Conservation (phyloP, 2,329 filamentous ascomycete genomes). For the Pseudocercospora fuligena region DNA sequence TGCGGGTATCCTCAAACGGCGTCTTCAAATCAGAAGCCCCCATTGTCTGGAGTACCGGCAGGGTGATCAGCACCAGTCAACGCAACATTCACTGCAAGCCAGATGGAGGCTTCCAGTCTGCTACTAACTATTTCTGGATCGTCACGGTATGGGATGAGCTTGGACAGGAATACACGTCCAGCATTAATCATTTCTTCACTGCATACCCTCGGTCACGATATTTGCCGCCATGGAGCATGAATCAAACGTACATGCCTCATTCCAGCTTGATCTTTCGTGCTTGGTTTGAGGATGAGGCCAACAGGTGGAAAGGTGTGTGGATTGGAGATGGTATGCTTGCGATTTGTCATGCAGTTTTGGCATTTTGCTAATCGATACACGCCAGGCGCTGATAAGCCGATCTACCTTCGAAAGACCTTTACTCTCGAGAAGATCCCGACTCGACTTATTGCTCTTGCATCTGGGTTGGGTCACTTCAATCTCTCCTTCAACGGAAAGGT, state of each 20-base stretch:
- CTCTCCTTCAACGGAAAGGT: conserved; percentile 44
- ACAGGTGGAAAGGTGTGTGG: conserved; percentile 50
- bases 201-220: conserved; percentile 42
- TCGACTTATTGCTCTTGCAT: conserved; percentile 45
- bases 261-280: conserved; percentile 49
- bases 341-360: background rate
- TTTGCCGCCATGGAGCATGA: conserved; percentile 50
- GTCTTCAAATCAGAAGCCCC: background rate
- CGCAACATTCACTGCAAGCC: conserved; percentile 40
- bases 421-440: conserved; percentile 38
- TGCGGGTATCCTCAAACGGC: conserved; percentile 26
- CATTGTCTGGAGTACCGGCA: background rate
- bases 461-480: conserved; percentile 49
- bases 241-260: conserved; percentile 51
- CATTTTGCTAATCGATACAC: background rate
- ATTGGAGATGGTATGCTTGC: conserved; percentile 41
- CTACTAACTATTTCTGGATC: conserved; percentile 44
- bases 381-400: conserved; percentile 44
- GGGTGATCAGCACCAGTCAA: conserved; percentile 31
- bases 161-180: background rate
- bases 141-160: conserved; percentile 7
- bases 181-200: conserved; percentile 39
- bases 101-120: conserved; percentile 43
- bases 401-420: conserved; percentile 47
- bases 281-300: conserved; percentile 49